A percentile compares a stretch with the other conserved stretches of the same genome.
Evolutionary conservation across 2,329 filamentous ascomycete species (phyloP).

Genomic region (Blastomyces percursus): DNA sequence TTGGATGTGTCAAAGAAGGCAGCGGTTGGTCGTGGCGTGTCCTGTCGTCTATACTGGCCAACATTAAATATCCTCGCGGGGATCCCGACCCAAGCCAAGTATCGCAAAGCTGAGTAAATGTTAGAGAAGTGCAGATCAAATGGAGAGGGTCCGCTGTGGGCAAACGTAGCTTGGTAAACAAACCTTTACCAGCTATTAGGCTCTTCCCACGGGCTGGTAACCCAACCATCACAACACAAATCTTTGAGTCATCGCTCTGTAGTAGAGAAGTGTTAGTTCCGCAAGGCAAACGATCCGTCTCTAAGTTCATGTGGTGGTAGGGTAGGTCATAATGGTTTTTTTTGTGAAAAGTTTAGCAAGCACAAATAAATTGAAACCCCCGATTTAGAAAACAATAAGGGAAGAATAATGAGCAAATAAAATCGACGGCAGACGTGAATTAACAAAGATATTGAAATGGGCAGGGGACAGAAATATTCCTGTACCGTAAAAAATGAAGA

Average conservation of each 20-base stretch:
- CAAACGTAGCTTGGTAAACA: slow-evolving; percentile 16
- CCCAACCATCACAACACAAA: slow-evolving; percentile 98
- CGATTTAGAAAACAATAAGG: background rate
- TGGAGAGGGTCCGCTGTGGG: background rate
- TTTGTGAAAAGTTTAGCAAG: background rate
- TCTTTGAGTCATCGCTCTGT: slow-evolving; percentile 88
- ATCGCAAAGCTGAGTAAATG: slow-evolving; percentile 59
- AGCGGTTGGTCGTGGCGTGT: slow-evolving; percentile 79
- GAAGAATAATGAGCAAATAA: background rate
- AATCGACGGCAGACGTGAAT: background rate
- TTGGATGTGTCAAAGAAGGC: slow-evolving; percentile 94
- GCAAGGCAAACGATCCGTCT: background rate
- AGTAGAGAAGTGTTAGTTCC: slow-evolving; percentile 5
- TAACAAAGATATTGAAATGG: background rate
- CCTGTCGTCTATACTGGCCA: slow-evolving; percentile 82
- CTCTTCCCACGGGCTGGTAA: slow-evolving; percentile 93
- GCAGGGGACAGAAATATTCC: background rate
- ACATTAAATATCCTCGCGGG: slow-evolving; percentile 94
- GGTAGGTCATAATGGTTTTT: background rate
- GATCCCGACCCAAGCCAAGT: slow-evolving; percentile 93
- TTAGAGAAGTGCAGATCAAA: slow-evolving; percentile 7
- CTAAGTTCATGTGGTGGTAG: background rate
- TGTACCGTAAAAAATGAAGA: background rate
- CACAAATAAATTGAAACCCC: background rate
- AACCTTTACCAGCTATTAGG: slow-evolving; percentile 93